Evolutionary conservation across 768 basidiomycete species (phyloP), one percentile per base, ranked within the genome.

Genomic region (Russula sp.): DNA sequence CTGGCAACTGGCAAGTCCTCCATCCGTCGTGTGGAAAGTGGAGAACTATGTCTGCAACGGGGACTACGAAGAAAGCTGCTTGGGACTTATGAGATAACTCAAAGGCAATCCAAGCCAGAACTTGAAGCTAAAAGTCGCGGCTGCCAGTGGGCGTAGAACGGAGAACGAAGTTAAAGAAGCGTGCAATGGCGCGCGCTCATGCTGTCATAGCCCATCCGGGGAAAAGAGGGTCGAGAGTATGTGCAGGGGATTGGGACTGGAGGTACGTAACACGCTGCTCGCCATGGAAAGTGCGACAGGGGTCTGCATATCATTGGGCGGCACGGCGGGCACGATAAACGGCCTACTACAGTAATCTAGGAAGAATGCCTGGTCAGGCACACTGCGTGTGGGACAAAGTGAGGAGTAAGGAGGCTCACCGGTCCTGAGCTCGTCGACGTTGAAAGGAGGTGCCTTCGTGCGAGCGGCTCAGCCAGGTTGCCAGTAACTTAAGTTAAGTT

Each of bases 151-250:
- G 27, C 27, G 27, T 27, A 27, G 27, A 27, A 27, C 27, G 27
- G 27, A 27, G 27, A 3, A 27, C 27, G 27, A 27, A 27, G 27
- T 27, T 27, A 3, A 27, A 27, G 27, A 27, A 27, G 27, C 27
- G 27, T 27, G 27, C 27, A 27, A 27, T 27, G 27, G 27, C 27
- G 27, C 27, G 27, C 2, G 27, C 27, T 27, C 27, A 27, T 27
- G 27, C 27, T 27, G 27, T 27, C 27, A 59, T 59, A 72, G 74
- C 70, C 75, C 74, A 37, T 75, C 70, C 11, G 72, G 69, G 34
- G 70, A 70, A 49, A 75, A 75, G 59, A 18, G 74, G 74, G 45
- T 75, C 73, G n/a, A 75, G 67, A 7, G 74, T 74, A 45, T 75
- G 74, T 37, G 70, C 67, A 66, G 68, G 68, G 3, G 57, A 42